Base-by-base conservation (phyloP, 495 filamentous ascomycete genomes). In the Cercophora scortea region DNA sequence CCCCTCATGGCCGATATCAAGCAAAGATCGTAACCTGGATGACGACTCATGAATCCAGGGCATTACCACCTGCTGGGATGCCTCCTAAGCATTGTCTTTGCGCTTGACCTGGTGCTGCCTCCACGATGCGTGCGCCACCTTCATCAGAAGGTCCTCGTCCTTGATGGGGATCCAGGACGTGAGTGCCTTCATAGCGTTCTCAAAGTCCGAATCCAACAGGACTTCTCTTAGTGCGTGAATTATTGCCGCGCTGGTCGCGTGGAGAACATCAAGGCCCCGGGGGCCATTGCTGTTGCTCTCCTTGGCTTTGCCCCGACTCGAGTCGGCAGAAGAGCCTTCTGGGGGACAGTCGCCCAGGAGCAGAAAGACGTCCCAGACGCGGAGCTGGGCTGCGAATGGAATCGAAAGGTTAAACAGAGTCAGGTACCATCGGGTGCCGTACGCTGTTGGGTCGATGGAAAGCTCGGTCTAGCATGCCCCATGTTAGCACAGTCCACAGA, bases 341-440 rank as follows among this genome's bases (percentile, higher is more conserved):
- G 57, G 63, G 2, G 61, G 52, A 19, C 76, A 73, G 58, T 95
- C 91, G 42, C 93, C 93, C 19, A 99, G 83, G 2, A 99, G 84
- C 88, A 99, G 90, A 70, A 99, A 97, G 1, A 95, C 89, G 61
- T 99, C 93, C 93, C 93, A 99, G 6, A 99, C 88, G 45, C 93
- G 85, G n/a, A 99, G 86, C 63, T 99, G 93, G 9, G 94, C 94
- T 0, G 89, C 80, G 61, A 97, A 99, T 3, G 93, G 93, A 53
- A 99, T 89, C 15, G 89, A 94, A 57, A 96, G 87, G 70, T 96
- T 96, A 77, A 99, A 99, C 6, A 99, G 79, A 3, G 93, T 99
- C 32, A 99, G 78, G 64, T 99, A 99, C 93, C 93, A 99, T 32
- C 90, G 76, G 0, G 92, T 96, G 33, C 90, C 94, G 65, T 96